Base-by-base conservation (phyloP, 768 basidiomycete genomes). In the Tylopilus sp. region DNA sequence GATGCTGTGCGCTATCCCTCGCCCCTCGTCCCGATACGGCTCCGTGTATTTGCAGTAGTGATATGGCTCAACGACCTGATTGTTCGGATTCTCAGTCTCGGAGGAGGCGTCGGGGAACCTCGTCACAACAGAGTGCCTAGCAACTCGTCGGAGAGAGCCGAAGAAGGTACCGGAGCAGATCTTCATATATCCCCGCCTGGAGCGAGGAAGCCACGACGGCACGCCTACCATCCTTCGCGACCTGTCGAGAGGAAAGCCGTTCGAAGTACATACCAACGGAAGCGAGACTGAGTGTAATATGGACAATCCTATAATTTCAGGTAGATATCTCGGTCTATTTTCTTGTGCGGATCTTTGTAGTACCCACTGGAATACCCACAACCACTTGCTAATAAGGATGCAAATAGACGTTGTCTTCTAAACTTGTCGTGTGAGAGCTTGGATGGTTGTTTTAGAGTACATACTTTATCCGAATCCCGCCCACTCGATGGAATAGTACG, bases 401-500 rank as follows among this genome's bases (percentile, higher is more conserved):
- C 44, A 55, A 55, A 31, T 28, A n/a, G 30, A 53, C 38, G 15
- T 12, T 42, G 9, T 47, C 25, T 47, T 47, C 35, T 21, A 12
- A 41, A 2, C 21, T 25, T 10, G 38, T 21, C 31, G 7, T 3
- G 38, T 41, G 48, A 44, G 41, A 25, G 9, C 26, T 7, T 28
- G 30, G 30, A 30, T 13, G 9, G 26, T 3, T 26, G 28, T 25
- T 17, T 28, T 9, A 36, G 48, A 31, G 33, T 28, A 25, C n/a
- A 23, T 12, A 31, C 17, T n/a, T 67, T 44, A 69, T 11, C 92
- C 92, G 60, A 94, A 95, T 11, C 89, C 88, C 30, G 91, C 88
- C 92, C 92, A 95, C 71, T 93, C 91, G 52, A 95, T 79, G 43
- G 87, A 88, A 49, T 87, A 76, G 71, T 89, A 91, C 0, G 83